phyloP scores from a whole-genome alignment of 2,329 filamentous ascomycete species.

The Neofusicoccum umdonicola region DNA sequence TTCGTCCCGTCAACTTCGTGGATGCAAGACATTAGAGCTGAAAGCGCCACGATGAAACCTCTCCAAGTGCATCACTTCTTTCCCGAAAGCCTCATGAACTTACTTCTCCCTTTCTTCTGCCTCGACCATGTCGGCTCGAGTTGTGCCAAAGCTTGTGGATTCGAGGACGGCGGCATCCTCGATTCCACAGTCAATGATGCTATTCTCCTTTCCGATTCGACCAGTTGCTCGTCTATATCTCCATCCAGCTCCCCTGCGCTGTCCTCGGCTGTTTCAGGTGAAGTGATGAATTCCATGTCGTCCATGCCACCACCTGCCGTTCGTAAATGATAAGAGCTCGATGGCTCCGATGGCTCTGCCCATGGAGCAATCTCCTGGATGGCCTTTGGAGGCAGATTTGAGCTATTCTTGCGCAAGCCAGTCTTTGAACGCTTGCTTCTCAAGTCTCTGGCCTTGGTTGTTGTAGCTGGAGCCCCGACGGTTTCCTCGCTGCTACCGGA shows the following conservation, averaged over 20 bases:
- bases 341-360: background rate
- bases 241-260: background rate
- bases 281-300: background rate
- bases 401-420: background rate
- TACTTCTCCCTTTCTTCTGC: background rate
- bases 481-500: background rate
- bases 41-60: background rate
- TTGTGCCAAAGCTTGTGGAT: background rate
- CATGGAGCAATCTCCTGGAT: slow-evolving; percentile 6
- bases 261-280: background rate
- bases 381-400: background rate
- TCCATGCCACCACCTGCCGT: background rate
- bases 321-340: background rate
- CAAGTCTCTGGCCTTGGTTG: background rate
- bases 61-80: background rate
- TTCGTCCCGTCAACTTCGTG: background rate
- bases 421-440: background rate
- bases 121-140: background rate
- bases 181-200: background rate
- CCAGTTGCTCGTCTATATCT: background rate
- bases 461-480: background rate
- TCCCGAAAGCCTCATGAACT: background rate
- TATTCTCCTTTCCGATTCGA: background rate
- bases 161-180: background rate
- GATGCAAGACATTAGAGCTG: background rate